Percentiles rank a stretch among this genome's conserved stretches.
These are phyloP conservation scores for Aulographum hederae DNA, from an alignment of 2,329 filamentous ascomycete genomes.

Conservation along the genomic window DNA sequence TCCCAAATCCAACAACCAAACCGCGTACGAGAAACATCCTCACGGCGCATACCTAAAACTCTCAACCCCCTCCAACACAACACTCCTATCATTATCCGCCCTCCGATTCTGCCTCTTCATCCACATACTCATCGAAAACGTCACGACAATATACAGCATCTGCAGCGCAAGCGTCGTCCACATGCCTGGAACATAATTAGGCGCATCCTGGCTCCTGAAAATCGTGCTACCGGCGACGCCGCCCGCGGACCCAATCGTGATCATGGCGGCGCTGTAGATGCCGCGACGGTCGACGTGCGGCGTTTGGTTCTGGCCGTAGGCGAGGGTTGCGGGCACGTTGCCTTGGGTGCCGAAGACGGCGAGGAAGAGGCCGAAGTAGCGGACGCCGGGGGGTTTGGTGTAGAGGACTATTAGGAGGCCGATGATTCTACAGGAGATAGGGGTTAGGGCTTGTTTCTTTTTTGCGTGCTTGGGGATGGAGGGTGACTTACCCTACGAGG, in stretches of 20 bases:
- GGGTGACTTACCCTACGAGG: constrained; percentile 7
- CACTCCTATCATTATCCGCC: not conserved
- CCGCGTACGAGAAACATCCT: too few relatives aligned
- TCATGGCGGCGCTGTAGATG: constrained; percentile 7
- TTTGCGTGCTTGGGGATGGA: constrained; percentile 7
- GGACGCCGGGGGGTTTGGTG: constrained; percentile 5
- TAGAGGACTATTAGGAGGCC: constrained; percentile 6
- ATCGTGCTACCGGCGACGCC: constrained; percentile 9
- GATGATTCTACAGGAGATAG: constrained; percentile 3
- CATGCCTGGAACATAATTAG: constrained; percentile 8
- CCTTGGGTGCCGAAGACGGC: constrained; percentile 12
- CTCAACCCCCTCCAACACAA: not conserved
- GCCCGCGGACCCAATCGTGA: constrained; percentile 15
- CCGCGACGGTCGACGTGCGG: constrained; percentile 12
- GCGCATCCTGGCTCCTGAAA: constrained; percentile 10
- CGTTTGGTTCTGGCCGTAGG: constrained; percentile 17
- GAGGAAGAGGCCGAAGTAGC: constrained; percentile 14
- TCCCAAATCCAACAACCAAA: too few relatives aligned
- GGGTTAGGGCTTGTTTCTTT: too few relatives aligned
- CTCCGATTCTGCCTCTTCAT: not conserved
- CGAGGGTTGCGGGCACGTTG: constrained; percentile 14
- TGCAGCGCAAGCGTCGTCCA: constrained; percentile 13
- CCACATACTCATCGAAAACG: not conserved
- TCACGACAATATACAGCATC: constrained; percentile 1
- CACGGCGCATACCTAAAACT: constrained; percentile 1